Percentiles rank a stretch among this genome's conserved stretches.
Conservation (phyloP, 768 basidiomycete species). For the Auriscalpium orientale region DNA sequence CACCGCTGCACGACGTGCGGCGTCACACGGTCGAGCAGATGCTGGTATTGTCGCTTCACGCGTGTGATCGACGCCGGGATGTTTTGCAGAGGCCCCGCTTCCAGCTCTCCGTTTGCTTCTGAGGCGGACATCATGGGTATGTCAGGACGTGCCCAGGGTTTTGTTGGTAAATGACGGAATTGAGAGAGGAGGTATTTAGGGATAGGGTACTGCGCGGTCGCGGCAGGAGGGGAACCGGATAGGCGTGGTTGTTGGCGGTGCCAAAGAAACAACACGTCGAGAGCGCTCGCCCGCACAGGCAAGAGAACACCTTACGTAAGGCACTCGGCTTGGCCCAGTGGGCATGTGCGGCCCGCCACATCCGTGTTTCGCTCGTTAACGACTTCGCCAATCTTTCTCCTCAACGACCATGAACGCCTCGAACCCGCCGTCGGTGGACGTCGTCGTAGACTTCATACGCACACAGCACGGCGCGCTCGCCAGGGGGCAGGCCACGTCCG, state of each 20-base stretch:
- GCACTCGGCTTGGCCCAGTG: too few species aligned
- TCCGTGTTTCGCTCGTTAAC: too few species aligned
- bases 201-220: too few species aligned
- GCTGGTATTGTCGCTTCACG: slow-evolving; percentile 75
- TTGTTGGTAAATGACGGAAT: not conserved
- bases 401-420: slow-evolving; percentile 4
- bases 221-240: too few species aligned
- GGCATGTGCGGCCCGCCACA: too few species aligned
- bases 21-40: slow-evolving; percentile 85
- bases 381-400: too few species aligned
- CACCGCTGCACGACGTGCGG: slow-evolving; percentile 88
- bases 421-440: slow-evolving; percentile 27
- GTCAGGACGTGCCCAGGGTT: not conserved
- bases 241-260: too few species aligned
- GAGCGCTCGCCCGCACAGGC: not conserved
- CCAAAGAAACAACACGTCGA: not conserved
- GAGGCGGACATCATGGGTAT: slow-evolving; percentile 14
- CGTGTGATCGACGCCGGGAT: slow-evolving; percentile 34
- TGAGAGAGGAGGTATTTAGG: not conserved
- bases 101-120: slow-evolving; percentile 2
- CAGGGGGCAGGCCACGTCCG: not conserved
- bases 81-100: slow-evolving; percentile 21
- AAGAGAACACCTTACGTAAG: too few species aligned
- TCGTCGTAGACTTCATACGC: slow-evolving; percentile 33
- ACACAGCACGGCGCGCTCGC: not conserved